Conservation (phyloP, 2,329 filamentous ascomycete species). For the Scytalidium lignicola region DNA sequence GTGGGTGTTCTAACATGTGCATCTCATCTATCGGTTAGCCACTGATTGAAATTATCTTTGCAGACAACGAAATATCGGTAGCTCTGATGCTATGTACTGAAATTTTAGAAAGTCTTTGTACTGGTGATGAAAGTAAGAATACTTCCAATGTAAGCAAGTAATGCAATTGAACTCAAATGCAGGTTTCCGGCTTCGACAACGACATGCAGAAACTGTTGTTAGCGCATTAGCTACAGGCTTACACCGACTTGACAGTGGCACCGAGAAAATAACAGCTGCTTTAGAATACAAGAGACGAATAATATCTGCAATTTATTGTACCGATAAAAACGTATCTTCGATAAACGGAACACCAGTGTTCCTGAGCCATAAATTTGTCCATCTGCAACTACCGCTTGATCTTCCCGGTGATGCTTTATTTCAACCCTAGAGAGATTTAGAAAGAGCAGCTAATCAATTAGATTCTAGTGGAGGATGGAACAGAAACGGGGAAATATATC, state of each 20-base stretch:
- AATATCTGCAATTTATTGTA: slow-evolving; percentile 17
- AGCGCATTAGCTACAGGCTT: slow-evolving; percentile 18
- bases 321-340: slow-evolving; percentile 20
- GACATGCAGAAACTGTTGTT: slow-evolving; percentile 20
- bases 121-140: slow-evolving; percentile 23
- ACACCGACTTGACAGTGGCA: slow-evolving; percentile 21
- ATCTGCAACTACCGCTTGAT: slow-evolving; percentile 19
- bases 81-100: too few relatives aligned
- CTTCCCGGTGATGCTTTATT: slow-evolving; percentile 19
- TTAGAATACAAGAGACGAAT: slow-evolving; percentile 23
- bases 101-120: slow-evolving; percentile 15
- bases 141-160: neutral
- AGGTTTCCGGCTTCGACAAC: slow-evolving; percentile 14
- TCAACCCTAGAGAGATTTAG: slow-evolving; percentile 13
- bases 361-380: slow-evolving; percentile 19
- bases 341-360: slow-evolving; percentile 22
- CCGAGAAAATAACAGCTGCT: slow-evolving; percentile 17
- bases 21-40: too few relatives aligned
- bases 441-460: slow-evolving; percentile 9
- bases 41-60: too few relatives aligned
- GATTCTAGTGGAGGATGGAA: slow-evolving; percentile 24
- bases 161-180: too few relatives aligned
- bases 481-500: slow-evolving; percentile 11
- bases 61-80: too few relatives aligned
- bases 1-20: too few relatives aligned